Evolutionary conservation across 2,329 filamentous ascomycete species (phyloP), one percentile per base, ranked within the genome.

Genomic region (Periconia digitata): DNA sequence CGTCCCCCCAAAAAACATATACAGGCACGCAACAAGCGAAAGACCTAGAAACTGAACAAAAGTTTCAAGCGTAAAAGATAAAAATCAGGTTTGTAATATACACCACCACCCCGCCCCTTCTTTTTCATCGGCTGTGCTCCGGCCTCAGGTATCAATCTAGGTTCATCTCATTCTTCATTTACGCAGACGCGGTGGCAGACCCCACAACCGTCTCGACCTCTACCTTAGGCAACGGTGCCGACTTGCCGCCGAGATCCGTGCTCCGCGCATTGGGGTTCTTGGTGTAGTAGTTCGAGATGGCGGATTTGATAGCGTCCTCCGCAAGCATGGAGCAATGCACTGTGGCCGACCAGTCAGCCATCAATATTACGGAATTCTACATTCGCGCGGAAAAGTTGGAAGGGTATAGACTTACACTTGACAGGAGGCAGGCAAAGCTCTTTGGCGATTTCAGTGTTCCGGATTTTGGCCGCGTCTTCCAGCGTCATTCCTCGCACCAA

Each of bases 391-490:
- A 39, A 45, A 24, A 38, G n/a, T 12, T 32, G n/a, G n/a, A 10
- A 12, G n/a, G 20, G 32, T 13, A 13, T 21, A 22, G 40, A 84
- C 86, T 74, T 77, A 91, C 89, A 75, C 78, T 95, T 95, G 43
- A 95, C 90, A 53, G 90, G 90, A 29, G 90, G 90, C 66, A 94
- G 75, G 68, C 90, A 94, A 48, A 96, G 79, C 76, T 99, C 95
- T 79, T 95, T 95, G 32, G 94, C 94, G 69, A 99, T 99, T 76
- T 99, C 92, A 3, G 92, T 96, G 76, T 99, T 99, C 78, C 90
- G 87, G 63, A 99, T 89, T 76, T 88, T 87, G 46, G 86, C 85
- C 27, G 95, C 94, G 72, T 99, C 90, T 63, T 99, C 94, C 58
- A 99, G 76, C 13, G 87, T 95, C 92, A 97, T 99, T 52, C 94